These are phyloP conservation scores for Cladosporium halotolerans DNA, from an alignment of 2,329 filamentous ascomycete genomes.

Conservation along the genomic window DNA sequence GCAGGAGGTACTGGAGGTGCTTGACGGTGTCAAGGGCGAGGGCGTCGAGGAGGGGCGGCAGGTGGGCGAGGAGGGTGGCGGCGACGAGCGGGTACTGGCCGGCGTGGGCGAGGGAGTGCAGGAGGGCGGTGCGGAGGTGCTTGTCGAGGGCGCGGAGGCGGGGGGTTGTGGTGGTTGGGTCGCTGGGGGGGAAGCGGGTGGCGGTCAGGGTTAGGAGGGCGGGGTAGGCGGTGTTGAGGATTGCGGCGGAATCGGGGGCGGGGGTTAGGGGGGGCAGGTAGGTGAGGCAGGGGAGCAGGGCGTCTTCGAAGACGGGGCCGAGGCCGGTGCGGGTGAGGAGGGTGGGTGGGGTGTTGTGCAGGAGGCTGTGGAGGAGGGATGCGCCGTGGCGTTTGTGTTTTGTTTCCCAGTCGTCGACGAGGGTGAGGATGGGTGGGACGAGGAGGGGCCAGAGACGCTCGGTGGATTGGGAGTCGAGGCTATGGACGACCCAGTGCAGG, in stretches of 20 bases:
- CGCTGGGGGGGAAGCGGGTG: constrained; percentile 35
- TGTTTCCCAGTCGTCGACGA: constrained; percentile 58
- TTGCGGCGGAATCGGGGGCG: constrained; percentile 58
- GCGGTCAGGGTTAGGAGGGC: constrained; percentile 56
- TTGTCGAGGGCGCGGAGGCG: constrained; percentile 38
- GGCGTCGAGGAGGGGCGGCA: constrained; percentile 45
- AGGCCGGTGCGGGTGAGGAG: constrained; percentile 60
- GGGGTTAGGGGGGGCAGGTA: constrained; percentile 73
- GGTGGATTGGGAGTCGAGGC: constrained; percentile 47
- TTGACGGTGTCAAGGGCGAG: constrained; percentile 60
- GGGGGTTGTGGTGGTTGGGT: constrained; percentile 20
- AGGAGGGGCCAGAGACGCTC: constrained; percentile 60
- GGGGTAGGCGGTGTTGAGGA: constrained; percentile 62
- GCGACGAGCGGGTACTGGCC: constrained; percentile 54
- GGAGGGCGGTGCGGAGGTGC: constrained; percentile 37
- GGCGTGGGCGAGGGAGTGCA: constrained; percentile 48
- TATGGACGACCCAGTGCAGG: constrained; percentile 55
- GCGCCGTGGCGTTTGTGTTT: constrained; percentile 53
- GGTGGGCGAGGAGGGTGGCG: constrained; percentile 48
- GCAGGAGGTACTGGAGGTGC: constrained; percentile 64
- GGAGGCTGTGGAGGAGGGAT: constrained; percentile 47
- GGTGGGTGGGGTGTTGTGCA: constrained; percentile 47
- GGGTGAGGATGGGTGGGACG: constrained; percentile 61
- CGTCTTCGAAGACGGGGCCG: constrained; percentile 60
- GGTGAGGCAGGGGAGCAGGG: constrained; percentile 64